phyloP scores from a whole-genome alignment of 257 asterid genomes.

The Penstemon eatonii region DNA sequence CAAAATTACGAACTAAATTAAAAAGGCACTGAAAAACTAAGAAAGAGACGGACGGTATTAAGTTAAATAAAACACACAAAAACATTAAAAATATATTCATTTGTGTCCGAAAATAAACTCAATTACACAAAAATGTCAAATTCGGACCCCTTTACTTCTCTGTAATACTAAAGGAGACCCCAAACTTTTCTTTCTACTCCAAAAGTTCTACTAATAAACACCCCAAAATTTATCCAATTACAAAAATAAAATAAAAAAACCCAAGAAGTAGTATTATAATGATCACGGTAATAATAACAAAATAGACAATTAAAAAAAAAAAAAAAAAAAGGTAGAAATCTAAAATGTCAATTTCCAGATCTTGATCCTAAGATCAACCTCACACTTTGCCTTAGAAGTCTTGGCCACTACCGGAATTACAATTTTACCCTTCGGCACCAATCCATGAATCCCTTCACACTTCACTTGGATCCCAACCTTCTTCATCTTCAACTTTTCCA shows the following conservation, averaged over 20 bases:
- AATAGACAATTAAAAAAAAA: neutral
- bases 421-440: slow-evolving; percentile 59
- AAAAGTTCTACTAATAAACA: slow-evolving; percentile 11
- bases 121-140: neutral
- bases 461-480: slow-evolving; percentile 73
- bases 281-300: slow-evolving; percentile 10
- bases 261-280: slow-evolving; percentile 18
- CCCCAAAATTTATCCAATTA: slow-evolving; percentile 18
- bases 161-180: slow-evolving; percentile 8
- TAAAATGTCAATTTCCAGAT: slow-evolving; percentile 78
- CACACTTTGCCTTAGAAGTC: slow-evolving; percentile 52
- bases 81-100: neutral
- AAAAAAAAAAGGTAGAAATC: slow-evolving; percentile 7
- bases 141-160: slow-evolving; percentile 11
- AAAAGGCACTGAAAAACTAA: too few species aligned
- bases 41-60: neutral
- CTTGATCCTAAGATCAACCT: slow-evolving; percentile 87
- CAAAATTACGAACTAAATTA: too few species aligned
- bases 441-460: slow-evolving; percentile 69
- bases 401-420: slow-evolving; percentile 49
- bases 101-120: neutral
- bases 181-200: slow-evolving; percentile 12
- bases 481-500: slow-evolving; percentile 66
- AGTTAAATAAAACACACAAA: neutral
- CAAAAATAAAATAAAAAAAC: slow-evolving; percentile 13